Evolutionary conservation across 306 rosid genomes (phyloP).

Genomic region (Glycyrrhiza uralensis): DNA sequence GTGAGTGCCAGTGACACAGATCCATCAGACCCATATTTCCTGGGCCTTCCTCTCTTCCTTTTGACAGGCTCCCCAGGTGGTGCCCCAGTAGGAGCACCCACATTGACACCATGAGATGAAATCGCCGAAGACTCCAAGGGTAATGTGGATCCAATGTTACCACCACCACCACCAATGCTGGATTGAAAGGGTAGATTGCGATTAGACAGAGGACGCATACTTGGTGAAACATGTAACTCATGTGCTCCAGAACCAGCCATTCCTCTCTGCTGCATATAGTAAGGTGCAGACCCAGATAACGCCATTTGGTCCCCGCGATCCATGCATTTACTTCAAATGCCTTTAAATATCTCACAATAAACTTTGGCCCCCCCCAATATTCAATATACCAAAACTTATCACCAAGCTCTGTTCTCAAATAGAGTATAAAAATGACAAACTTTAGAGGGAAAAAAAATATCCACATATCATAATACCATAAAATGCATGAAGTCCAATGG

Average conservation of each 20-base stretch:
- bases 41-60: slow-evolving; percentile 92
- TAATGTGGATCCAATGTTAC: slow-evolving; percentile 56
- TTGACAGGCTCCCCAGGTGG: slow-evolving; percentile 62
- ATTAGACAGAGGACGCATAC: slow-evolving; percentile 51
- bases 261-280: slow-evolving; percentile 73
- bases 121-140: slow-evolving; percentile 59
- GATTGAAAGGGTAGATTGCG: slow-evolving; percentile 63
- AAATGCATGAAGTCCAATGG: slow-evolving; percentile 20
- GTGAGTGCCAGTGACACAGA: slow-evolving; percentile 75
- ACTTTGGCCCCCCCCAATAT: slow-evolving; percentile 25
- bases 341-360: slow-evolving; percentile 31
- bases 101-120: slow-evolving; percentile 65
- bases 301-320: slow-evolving; percentile 92
- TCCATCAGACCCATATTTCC: slow-evolving; percentile 89
- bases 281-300: slow-evolving; percentile 70
- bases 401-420: slow-evolving; percentile 39
- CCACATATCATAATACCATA: slow-evolving; percentile 23
- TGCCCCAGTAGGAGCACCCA: slow-evolving; percentile 54
- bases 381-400: slow-evolving; percentile 20
- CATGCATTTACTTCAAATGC: slow-evolving; percentile 68
- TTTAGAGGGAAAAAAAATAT: slow-evolving; percentile 5
- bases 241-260: slow-evolving; percentile 56
- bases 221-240: slow-evolving; percentile 58
- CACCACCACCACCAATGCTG: slow-evolving; percentile 51
- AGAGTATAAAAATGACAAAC: slow-evolving; percentile 29